Conservation (phyloP, 441 rosid species). For the Erodium moschatum region DNA sequence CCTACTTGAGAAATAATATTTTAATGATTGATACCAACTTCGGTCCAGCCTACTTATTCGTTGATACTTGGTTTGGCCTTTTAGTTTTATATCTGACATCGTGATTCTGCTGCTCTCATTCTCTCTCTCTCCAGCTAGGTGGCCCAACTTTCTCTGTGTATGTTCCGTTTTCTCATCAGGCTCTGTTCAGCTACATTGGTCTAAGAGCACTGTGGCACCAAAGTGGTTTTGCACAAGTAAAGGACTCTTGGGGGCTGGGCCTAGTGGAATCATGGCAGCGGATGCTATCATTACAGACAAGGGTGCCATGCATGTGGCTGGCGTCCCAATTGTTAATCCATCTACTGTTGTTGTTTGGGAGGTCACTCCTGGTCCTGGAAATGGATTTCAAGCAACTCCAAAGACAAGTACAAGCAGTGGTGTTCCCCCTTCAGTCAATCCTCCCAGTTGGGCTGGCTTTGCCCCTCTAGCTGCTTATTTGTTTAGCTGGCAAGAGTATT, state of each 20-base stretch:
- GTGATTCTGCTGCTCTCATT: slow-evolving; percentile 13
- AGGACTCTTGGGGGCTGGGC: slow-evolving; percentile 99
- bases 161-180: slow-evolving; percentile 99
- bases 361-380: slow-evolving; percentile 95
- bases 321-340: slow-evolving; percentile 97
- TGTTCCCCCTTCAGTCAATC: slow-evolving; percentile 79
- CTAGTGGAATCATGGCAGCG: slow-evolving; percentile 99
- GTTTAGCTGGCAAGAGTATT: slow-evolving; percentile 94
- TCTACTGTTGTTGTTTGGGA: slow-evolving; percentile 99
- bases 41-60: not conserved
- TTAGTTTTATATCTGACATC: not conserved
- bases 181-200: slow-evolving; percentile 96
- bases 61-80: not conserved
- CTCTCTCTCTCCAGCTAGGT: slow-evolving; percentile 66
- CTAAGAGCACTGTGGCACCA: slow-evolving; percentile 58
- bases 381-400: slow-evolving; percentile 76
- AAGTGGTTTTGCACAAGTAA: slow-evolving; percentile 94
- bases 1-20: not conserved
- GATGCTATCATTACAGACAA: slow-evolving; percentile 96
- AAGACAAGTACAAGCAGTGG: slow-evolving; percentile 51
- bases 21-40: not conserved
- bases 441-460: slow-evolving; percentile 93
- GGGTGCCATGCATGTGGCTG: slow-evolving; percentile 98
- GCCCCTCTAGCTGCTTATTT: slow-evolving; percentile 93
- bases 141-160: slow-evolving; percentile 98